Evolutionary conservation across 2,329 filamentous ascomycete genomes (phyloP), one percentile per base, ranked within the genome.

Genomic region (Zymoseptoria pseudotritici): DNA sequence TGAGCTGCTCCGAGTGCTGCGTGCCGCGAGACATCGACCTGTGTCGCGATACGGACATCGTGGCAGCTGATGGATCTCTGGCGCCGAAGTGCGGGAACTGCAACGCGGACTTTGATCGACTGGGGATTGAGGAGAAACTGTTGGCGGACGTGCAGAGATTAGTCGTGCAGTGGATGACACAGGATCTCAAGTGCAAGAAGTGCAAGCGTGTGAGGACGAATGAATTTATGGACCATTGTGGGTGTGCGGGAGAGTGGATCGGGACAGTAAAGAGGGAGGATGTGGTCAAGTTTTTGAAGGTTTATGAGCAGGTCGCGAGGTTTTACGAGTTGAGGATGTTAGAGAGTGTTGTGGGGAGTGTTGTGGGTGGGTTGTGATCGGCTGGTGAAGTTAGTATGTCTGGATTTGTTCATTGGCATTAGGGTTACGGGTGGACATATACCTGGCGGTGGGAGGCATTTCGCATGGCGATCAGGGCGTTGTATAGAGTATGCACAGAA

Each of bases 151-250:
- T 97, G 19, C 86, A 97, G 73, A 84, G 83, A 21, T 77, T 88
- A 71, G 79, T 90, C 7, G 82, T 90, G 24, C 85, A 88, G 68
- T 99, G 95, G 92, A 82, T 86, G 63, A 90, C 87, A 36, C 93
- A 97, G 77, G 94, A 99, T 73, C 76, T 97, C 60, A 91, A 91
- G 75, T 99, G 94, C 73, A 84, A 82, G 31, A 90, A 90, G 67
- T 86, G 84, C 68, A 74, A 74, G 50, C 69, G 77, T 3, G 75
- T 96, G 49, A 80, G 91, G 71, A 81, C 90, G 50, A 97, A 96
- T 72, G 93, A 97, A 70, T 95, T 97, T 69, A 91, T 94, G 86
- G 93, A 97, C 74, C 92, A 97, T 75, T 99, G 95, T 75, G 88
- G 87, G 10, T 99, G 94, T 78, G 90, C 90, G 62, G 94, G 94